A percentile compares a stretch with the other conserved stretches of the same genome.
These are phyloP conservation scores for Penicillium ucsense DNA, from an alignment of 495 filamentous ascomycete species.

Conservation along the genomic window DNA sequence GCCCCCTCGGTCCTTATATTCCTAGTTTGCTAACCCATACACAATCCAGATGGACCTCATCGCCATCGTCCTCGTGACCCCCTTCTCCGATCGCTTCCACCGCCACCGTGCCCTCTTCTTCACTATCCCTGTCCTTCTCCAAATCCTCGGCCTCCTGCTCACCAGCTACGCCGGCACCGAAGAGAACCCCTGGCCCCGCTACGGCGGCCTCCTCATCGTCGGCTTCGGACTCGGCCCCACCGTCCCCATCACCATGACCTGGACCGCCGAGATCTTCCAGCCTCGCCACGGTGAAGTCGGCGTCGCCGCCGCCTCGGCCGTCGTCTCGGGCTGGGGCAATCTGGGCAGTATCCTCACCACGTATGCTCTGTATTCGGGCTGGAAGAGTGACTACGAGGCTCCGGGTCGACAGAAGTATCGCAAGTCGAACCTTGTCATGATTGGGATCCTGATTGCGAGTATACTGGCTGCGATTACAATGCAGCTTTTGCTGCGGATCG, in stretches of 20 bases:
- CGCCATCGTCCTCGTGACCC: slow-evolving; percentile 77
- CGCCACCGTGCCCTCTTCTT: slow-evolving; percentile 78
- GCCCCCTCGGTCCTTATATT: too few relatives aligned
- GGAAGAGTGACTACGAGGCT: slow-evolving; percentile 58
- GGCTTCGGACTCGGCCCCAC: slow-evolving; percentile 88
- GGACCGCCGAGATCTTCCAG: slow-evolving; percentile 88
- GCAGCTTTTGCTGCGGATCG: slow-evolving; percentile 52
- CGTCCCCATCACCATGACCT: slow-evolving; percentile 86
- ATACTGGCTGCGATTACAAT: slow-evolving; percentile 61
- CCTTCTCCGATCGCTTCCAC: slow-evolving; percentile 81
- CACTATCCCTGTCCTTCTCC: slow-evolving; percentile 58
- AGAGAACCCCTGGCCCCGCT: slow-evolving; percentile 68
- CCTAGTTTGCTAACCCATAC: neutral
- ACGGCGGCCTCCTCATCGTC: slow-evolving; percentile 80
- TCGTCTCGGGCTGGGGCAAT: slow-evolving; percentile 81
- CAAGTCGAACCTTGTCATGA: slow-evolving; percentile 78
- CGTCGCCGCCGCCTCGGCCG: slow-evolving; percentile 76
- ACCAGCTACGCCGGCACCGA: slow-evolving; percentile 63
- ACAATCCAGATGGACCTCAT: slow-evolving; percentile 64
- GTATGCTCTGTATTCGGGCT: slow-evolving; percentile 81
- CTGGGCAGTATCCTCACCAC: slow-evolving; percentile 78
- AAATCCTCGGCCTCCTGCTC: slow-evolving; percentile 73
- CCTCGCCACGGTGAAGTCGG: slow-evolving; percentile 82
- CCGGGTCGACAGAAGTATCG: slow-evolving; percentile 63
- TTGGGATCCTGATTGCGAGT: slow-evolving; percentile 71